Percentiles rank a stretch among this genome's conserved stretches.
These are phyloP conservation scores for Globisporangium mamillatum DNA, from an alignment of 352 stramenopile genomes.

Conservation along the genomic window DNA sequence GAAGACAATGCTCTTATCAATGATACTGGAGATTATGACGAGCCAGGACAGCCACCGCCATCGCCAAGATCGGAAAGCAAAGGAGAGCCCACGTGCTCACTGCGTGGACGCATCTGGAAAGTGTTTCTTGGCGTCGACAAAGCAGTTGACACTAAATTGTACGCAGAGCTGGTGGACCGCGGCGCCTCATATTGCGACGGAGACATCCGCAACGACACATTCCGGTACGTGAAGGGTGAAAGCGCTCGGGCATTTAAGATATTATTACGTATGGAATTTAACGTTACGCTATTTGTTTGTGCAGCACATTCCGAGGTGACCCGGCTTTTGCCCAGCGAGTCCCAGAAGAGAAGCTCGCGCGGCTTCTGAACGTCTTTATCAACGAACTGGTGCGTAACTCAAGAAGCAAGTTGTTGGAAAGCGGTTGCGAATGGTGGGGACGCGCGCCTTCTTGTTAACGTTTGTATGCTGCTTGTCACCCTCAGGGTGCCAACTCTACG, in stretches of 20 bases:
- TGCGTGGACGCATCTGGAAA: conserved; percentile 89
- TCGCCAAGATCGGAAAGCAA: neutral
- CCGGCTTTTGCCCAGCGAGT: conserved; percentile 86
- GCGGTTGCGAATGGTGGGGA: too few species aligned
- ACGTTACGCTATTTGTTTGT: neutral
- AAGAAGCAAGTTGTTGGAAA: too few species aligned
- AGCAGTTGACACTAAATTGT: conserved; percentile 56
- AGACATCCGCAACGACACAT: conserved; percentile 92
- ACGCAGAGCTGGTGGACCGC: conserved; percentile 61
- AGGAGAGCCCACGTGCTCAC: conserved; percentile 35
- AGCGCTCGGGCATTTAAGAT: neutral
- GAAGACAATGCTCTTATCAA: neutral
- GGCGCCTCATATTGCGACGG: conserved; percentile 80
- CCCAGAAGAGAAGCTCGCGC: conserved; percentile 88
- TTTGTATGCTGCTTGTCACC: neutral
- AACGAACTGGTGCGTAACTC: conserved; percentile 54
- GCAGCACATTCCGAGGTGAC: conserved; percentile 83
- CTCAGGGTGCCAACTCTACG: conserved; percentile 26
- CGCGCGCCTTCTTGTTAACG: neutral
- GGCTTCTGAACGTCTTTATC: conserved; percentile 91
- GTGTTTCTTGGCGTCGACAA: conserved; percentile 76
- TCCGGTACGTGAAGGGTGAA: conserved; percentile 29
- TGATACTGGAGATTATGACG: neutral
- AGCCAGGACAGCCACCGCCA: neutral
- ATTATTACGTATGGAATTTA: too few species aligned